Conservation (phyloP, 805 yeast species). For the Torulaspora franciscae region DNA sequence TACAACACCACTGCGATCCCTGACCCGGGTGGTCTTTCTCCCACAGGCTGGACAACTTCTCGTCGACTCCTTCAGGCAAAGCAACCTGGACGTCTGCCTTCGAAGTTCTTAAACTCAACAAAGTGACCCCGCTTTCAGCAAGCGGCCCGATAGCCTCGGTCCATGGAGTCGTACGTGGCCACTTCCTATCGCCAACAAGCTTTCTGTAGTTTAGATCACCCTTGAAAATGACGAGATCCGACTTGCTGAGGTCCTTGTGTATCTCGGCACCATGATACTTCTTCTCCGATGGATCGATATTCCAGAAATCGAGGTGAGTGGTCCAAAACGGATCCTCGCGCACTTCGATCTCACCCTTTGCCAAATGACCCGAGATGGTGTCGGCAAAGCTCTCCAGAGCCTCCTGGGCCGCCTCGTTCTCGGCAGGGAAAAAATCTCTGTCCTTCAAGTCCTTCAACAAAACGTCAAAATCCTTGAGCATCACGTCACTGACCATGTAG, state of each 20-base stretch:
- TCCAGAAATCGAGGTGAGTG: conserved; percentile 68
- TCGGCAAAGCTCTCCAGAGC: conserved; percentile 48
- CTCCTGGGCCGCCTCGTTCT: conserved; percentile 23
- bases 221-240: conserved; percentile 75
- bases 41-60: conserved; percentile 59
- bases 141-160: conserved; percentile 62
- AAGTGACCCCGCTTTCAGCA: conserved; percentile 54
- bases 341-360: conserved; percentile 45
- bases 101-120: conserved; percentile 82
- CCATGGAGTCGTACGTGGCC: conserved; percentile 83
- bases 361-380: conserved; percentile 42
- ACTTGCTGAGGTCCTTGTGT: conserved; percentile 54
- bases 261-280: conserved; percentile 52
- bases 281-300: conserved; percentile 47
- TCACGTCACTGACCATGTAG: conserved; percentile 97
- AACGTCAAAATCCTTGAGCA: conserved; percentile 69
- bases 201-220: conserved; percentile 97
- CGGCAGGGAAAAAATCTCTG: conserved; percentile 43
- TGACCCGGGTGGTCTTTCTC: conserved; percentile 52
- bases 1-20: conserved; percentile 76
- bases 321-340: conserved; percentile 84
- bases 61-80: conserved; percentile 65
- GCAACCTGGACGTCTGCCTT: conserved; percentile 96
- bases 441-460: conserved; percentile 55
- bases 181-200: conserved; percentile 81